Evolutionary conservation across 768 basidiomycete genomes (phyloP).

Genomic region (Pluteus cervinus): DNA sequence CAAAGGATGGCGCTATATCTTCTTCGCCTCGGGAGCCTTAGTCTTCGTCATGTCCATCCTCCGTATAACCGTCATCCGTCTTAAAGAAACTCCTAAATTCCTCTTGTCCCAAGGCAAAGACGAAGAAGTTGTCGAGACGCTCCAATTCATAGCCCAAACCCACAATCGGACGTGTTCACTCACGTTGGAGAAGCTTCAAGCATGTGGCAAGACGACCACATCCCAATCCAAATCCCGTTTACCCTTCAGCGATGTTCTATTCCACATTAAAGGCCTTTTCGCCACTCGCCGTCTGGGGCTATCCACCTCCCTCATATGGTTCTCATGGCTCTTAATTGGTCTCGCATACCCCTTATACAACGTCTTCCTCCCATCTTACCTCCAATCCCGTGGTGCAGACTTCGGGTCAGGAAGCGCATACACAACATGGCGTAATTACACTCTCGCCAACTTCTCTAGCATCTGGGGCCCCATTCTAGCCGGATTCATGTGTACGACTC

Average conservation of each 20-base stretch:
- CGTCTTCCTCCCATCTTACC: constrained; percentile 44
- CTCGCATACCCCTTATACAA: constrained; percentile 51
- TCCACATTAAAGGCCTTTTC: constrained; percentile 35
- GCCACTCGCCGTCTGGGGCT: constrained; percentile 38
- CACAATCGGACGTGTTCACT: constrained; percentile 42
- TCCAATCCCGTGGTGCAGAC: constrained; percentile 27
- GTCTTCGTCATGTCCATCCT: constrained; percentile 48
- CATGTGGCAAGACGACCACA: constrained; percentile 13
- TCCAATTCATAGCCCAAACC: constrained; percentile 37
- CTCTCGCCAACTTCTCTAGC: constrained; percentile 40
- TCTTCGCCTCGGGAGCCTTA: constrained; percentile 35
- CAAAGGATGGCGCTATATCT: constrained; percentile 57
- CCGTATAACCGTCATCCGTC: constrained; percentile 51
- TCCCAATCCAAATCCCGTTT: too few relatives aligned
- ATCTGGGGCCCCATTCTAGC: constrained; percentile 44
- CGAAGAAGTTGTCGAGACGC: constrained; percentile 43
- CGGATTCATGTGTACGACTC: too few relatives aligned
- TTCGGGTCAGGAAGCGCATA: too few relatives aligned
- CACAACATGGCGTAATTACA: constrained; percentile 41
- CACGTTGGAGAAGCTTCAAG: constrained; percentile 36
- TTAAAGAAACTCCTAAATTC: constrained; percentile 61
- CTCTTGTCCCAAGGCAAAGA: constrained; percentile 52
- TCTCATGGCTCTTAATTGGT: constrained; percentile 33
- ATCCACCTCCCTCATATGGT: not conserved
- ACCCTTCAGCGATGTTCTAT: not conserved